phyloP scores from a whole-genome alignment of 345 rosid genomes.

The Eucalyptus sp. region DNA sequence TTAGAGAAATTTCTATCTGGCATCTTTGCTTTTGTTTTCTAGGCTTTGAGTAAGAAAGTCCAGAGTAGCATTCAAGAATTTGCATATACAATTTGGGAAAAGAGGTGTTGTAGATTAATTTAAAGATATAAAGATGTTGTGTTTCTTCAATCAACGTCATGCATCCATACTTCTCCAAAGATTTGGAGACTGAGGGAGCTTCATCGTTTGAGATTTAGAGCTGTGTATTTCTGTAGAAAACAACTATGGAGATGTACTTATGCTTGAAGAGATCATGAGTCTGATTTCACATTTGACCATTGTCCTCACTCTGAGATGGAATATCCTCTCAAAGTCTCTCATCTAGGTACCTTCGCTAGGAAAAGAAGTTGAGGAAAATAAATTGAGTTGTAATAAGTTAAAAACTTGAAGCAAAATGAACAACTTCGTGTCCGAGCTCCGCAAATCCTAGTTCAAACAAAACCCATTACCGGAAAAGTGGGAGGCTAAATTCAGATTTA shows the following conservation, averaged over 20 bases:
- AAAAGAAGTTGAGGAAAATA: neutral
- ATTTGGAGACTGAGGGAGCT: neutral
- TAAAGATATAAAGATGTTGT: neutral
- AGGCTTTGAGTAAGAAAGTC: neutral
- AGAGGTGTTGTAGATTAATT: neutral
- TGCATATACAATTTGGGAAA: neutral
- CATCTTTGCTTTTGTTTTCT: neutral
- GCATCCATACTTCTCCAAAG: neutral
- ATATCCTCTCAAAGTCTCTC: neutral
- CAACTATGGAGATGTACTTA: neutral
- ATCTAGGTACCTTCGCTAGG: neutral
- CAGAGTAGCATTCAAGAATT: neutral
- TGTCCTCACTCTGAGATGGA: neutral
- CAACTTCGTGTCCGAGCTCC: neutral
- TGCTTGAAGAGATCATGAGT: neutral
- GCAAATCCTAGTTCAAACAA: neutral
- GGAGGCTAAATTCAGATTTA: neutral
- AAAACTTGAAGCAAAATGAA: neutral
- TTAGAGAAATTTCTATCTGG: neutral
- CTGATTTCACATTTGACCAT: neutral
- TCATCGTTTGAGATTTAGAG: neutral
- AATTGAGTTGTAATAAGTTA: neutral
- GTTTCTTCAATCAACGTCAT: neutral
- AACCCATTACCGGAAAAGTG: neutral
- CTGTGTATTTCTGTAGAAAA: neutral